Percentiles rank a stretch among this genome's conserved stretches.
phyloP scores from a whole-genome alignment of 2,329 filamentous ascomycete genomes.

The Penicillium sp. region DNA sequence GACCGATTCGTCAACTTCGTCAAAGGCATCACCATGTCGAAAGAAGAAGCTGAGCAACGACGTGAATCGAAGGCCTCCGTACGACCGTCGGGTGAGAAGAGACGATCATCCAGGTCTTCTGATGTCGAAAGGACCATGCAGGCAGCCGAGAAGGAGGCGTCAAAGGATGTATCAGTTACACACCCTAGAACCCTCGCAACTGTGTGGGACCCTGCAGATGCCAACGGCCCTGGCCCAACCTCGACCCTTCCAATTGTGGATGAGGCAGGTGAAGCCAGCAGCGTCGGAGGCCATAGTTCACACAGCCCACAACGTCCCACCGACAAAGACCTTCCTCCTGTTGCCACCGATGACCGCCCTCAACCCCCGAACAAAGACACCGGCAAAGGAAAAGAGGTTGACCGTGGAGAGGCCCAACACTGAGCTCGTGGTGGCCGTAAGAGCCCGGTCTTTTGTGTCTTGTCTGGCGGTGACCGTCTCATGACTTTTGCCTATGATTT shows the following conservation, averaged over 20 bases:
- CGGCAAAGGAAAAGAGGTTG: conserved; percentile 27
- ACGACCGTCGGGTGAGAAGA: conserved; percentile 29
- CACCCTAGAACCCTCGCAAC: conserved; percentile 62
- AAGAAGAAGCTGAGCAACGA: conserved; percentile 70
- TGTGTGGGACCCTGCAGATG: conserved; percentile 57
- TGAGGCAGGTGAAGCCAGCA: conserved; percentile 76
- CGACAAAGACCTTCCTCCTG: conserved; percentile 33
- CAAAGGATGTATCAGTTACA: conserved; percentile 60
- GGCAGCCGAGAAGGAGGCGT: conserved; percentile 60
- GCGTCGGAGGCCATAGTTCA: conserved; percentile 60
- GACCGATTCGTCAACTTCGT: conserved; percentile 94
- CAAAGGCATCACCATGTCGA: conserved; percentile 82
- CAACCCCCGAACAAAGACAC: conserved; percentile 7
- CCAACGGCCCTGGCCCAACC: conserved; percentile 51
- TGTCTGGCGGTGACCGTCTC: background rate
- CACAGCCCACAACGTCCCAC: conserved; percentile 42
- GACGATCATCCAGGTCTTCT: conserved; percentile 24
- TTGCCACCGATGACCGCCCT: conserved; percentile 19
- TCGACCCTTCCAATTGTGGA: conserved; percentile 79
- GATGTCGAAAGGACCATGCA: conserved; percentile 56
- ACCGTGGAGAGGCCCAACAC: conserved; percentile 7
- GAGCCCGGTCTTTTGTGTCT: background rate
- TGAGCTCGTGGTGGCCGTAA: conserved; percentile 7
- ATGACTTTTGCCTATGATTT: conserved; percentile 1
- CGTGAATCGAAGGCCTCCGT: conserved; percentile 30